Conservation (phyloP, 2,329 filamentous ascomycete genomes). For the Paecilomyces dactylethromorphus region DNA sequence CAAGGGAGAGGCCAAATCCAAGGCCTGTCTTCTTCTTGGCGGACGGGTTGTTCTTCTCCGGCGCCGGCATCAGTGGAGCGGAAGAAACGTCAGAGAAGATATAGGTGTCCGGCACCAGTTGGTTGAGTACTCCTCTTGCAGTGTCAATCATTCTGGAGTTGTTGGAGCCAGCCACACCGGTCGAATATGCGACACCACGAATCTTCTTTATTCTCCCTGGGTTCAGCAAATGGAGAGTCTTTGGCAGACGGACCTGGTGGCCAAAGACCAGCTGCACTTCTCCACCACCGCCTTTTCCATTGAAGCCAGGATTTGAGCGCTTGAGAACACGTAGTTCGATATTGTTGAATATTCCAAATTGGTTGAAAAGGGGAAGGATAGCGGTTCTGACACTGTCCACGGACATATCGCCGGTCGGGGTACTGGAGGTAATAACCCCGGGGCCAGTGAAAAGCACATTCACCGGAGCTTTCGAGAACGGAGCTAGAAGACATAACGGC, state of each 20-base stretch:
- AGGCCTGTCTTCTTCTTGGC: constrained; percentile 64
- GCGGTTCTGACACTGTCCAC: constrained; percentile 92
- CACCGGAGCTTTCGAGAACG: constrained; percentile 85
- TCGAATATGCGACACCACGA: constrained; percentile 87
- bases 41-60: constrained; percentile 58
- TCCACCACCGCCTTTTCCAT: constrained; percentile 75
- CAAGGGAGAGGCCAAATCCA: constrained; percentile 83
- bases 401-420: constrained; percentile 76
- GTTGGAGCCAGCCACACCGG: constrained; percentile 84
- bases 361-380: constrained; percentile 79
- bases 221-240: constrained; percentile 82
- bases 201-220: constrained; percentile 82
- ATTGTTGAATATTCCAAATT: constrained; percentile 80
- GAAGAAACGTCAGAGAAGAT: constrained; percentile 66
- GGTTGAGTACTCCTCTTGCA: constrained; percentile 79
- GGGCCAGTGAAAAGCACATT: constrained; percentile 86
- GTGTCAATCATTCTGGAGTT: constrained; percentile 93
- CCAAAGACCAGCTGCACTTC: constrained; percentile 91
- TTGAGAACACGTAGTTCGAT: constrained; percentile 79
- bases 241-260: constrained; percentile 86
- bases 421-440: constrained; percentile 86
- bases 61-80: constrained; percentile 57
- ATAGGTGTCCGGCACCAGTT: constrained; percentile 80
- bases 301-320: constrained; percentile 68
- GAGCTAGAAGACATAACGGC: constrained; percentile 80